Conservation (phyloP, 176 grass and related monocot genomes). For the Pharus latifolius region DNA sequence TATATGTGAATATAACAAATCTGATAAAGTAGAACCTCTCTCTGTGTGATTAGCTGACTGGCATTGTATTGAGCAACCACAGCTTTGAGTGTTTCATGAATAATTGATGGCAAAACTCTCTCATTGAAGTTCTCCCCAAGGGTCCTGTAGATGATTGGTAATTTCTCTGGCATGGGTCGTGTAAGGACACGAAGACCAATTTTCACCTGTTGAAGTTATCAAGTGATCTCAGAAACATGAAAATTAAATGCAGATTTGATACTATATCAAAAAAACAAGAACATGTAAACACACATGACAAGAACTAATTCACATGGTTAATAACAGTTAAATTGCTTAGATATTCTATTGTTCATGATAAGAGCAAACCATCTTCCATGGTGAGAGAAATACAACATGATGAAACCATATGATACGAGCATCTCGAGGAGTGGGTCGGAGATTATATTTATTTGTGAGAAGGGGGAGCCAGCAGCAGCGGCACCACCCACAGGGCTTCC, state of each 20-base stretch:
- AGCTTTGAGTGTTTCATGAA: slow-evolving; percentile 92
- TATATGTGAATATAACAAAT: background rate
- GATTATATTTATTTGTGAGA: too few relatives aligned
- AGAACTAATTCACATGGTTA: background rate
- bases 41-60: slow-evolving; percentile 90
- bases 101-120: slow-evolving; percentile 91
- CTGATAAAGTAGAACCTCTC: slow-evolving; percentile 56
- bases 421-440: too few relatives aligned
- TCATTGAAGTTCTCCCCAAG: slow-evolving; percentile 81
- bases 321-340: background rate
- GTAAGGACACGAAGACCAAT: slow-evolving; percentile 89
- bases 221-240: background rate
- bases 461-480: too few relatives aligned
- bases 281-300: background rate
- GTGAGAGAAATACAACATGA: background rate
- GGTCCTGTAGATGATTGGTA: slow-evolving; percentile 73
- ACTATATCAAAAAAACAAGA: background rate
- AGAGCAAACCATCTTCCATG: background rate
- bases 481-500: too few relatives aligned
- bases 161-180: slow-evolving; percentile 51
- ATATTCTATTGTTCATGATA: too few relatives aligned
- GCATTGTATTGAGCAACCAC: slow-evolving; percentile 98
- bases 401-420: too few relatives aligned
- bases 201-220: slow-evolving; percentile 42
- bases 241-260: background rate